These are phyloP conservation scores for Penicillium maclennaniae DNA, from an alignment of 495 filamentous ascomycete species.

Conservation along the genomic window DNA sequence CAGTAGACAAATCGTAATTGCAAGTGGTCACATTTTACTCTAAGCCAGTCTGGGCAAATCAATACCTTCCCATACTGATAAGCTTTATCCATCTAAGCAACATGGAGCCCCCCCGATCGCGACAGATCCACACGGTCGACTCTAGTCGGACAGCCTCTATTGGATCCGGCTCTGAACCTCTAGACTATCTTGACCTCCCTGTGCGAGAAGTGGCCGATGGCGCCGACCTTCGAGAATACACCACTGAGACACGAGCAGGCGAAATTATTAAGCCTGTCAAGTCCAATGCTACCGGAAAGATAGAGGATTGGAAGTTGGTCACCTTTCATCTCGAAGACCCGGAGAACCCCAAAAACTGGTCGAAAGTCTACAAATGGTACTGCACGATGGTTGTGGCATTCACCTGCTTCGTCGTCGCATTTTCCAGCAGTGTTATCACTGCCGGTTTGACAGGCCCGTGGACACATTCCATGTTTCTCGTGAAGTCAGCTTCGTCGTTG, in stretches of 20 bases:
- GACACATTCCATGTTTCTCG: slow-evolving; percentile 58
- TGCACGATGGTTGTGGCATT: slow-evolving; percentile 57
- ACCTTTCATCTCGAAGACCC: slow-evolving; percentile 61
- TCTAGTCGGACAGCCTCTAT: slow-evolving; percentile 27
- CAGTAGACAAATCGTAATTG: background rate
- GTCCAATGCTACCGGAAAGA: slow-evolving; percentile 49
- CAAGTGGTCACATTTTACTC: background rate
- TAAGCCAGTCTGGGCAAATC: slow-evolving; percentile 1
- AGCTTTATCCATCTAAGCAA: slow-evolving; percentile 4
- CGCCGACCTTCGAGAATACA: slow-evolving; percentile 64
- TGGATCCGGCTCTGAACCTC: slow-evolving; percentile 16
- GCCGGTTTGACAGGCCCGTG: slow-evolving; percentile 58
- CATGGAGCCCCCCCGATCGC: slow-evolving; percentile 15
- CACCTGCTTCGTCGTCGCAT: slow-evolving; percentile 62
- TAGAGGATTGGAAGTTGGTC: slow-evolving; percentile 65
- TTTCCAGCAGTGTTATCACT: slow-evolving; percentile 62
- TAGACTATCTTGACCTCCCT: slow-evolving; percentile 50
- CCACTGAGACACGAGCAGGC: slow-evolving; percentile 53
- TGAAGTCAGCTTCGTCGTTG: slow-evolving; percentile 62
- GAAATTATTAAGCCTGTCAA: slow-evolving; percentile 54
- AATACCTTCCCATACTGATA: background rate
- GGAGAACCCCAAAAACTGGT: slow-evolving; percentile 61
- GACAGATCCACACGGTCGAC: slow-evolving; percentile 9
- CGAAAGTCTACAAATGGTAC: slow-evolving; percentile 59
- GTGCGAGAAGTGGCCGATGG: slow-evolving; percentile 55